Evolutionary conservation across 257 asterid species (phyloP).

Genomic region (Solanum pinnatisectum): DNA sequence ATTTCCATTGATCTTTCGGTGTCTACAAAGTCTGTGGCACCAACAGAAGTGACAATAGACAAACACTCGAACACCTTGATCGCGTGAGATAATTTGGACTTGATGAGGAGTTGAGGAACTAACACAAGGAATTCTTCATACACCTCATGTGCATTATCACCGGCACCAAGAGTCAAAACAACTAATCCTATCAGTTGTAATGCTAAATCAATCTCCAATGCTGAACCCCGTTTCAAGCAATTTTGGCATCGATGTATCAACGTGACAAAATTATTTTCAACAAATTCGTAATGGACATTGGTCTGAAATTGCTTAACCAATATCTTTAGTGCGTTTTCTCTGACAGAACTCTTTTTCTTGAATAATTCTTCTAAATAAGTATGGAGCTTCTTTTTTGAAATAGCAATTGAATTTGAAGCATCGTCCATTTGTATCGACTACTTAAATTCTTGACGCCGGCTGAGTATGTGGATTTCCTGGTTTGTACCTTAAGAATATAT

Average conservation of each 20-base stretch:
- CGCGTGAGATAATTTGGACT: not conserved
- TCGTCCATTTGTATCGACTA: not conserved
- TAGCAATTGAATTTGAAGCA: not conserved
- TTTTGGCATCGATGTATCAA: not conserved
- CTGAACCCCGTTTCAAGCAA: not conserved
- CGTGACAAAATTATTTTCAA: not conserved
- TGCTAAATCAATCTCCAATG: not conserved
- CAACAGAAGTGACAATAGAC: not conserved
- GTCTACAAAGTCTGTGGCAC: not conserved
- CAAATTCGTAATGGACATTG: not conserved
- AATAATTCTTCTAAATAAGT: not conserved
- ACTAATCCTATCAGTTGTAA: not conserved
- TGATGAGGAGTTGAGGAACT: not conserved
- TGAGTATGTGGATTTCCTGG: not conserved
- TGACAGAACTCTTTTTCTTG: not conserved
- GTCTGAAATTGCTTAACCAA: not conserved
- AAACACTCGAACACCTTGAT: not conserved
- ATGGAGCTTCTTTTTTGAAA: not conserved
- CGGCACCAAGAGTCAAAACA: not conserved
- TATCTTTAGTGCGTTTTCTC: not conserved
- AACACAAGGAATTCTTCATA: not conserved
- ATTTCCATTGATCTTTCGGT: not conserved
- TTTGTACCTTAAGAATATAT: not conserved
- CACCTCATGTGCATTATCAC: not conserved
- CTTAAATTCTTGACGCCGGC: not conserved